Evolutionary conservation across 2,329 filamentous ascomycete genomes (phyloP).

Genomic region (Xylariaceae sp.): DNA sequence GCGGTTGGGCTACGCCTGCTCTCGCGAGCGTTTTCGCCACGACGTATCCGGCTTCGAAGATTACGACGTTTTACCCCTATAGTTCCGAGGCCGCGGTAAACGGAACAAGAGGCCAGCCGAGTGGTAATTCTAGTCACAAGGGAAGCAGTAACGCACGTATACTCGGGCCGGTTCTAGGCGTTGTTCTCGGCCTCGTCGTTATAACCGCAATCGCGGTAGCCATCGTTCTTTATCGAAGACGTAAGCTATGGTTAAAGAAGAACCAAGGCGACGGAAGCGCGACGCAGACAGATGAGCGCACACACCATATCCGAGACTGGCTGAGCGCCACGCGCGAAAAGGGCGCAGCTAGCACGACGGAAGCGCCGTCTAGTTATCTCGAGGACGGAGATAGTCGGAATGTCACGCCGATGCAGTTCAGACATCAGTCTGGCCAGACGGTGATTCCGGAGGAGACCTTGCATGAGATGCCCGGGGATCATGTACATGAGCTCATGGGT

Average conservation of each 20-base stretch:
- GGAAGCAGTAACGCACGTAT: constrained; percentile 45
- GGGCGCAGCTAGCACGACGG: constrained; percentile 40
- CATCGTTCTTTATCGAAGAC: constrained; percentile 48
- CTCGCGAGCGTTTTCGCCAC: constrained; percentile 50
- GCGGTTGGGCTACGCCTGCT: constrained; percentile 46
- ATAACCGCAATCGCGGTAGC: constrained; percentile 47
- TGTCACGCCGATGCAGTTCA: constrained; percentile 19
- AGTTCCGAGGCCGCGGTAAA: constrained; percentile 29
- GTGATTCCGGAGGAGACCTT: constrained; percentile 6
- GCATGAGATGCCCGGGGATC: constrained; percentile 22
- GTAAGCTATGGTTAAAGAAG: constrained; percentile 37
- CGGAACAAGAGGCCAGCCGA: constrained; percentile 24
- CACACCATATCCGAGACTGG: constrained; percentile 46
- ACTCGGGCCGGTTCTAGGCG: constrained; percentile 57
- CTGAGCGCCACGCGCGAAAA: constrained; percentile 41
- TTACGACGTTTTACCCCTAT: constrained; percentile 59
- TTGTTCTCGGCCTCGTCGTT: constrained; percentile 54
- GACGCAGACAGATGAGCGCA: constrained; percentile 18
- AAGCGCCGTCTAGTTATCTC: constrained; percentile 35
- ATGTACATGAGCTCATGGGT: constrained; percentile 9
- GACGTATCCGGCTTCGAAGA: constrained; percentile 50
- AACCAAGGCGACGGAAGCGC: constrained; percentile 40
- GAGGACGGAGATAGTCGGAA: constrained; percentile 37
- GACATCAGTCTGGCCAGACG: neutral
- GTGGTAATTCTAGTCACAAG: constrained; percentile 19